Percentiles rank a stretch among this genome's conserved stretches.
These are phyloP conservation scores for Venturia aucupariae DNA, from an alignment of 2,329 filamentous ascomycete species.

Conservation along the genomic window DNA sequence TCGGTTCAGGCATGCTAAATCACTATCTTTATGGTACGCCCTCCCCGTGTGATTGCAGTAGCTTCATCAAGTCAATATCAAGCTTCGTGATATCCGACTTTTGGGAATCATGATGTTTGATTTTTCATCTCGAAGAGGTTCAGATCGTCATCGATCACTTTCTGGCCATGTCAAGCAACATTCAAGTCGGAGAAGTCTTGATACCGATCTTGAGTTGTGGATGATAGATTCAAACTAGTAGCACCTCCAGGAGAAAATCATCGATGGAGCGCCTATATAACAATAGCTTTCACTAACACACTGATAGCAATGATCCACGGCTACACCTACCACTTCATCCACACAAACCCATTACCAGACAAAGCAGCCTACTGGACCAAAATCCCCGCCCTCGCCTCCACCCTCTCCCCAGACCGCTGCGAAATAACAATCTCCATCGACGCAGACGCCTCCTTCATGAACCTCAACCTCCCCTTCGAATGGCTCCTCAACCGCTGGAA, in stretches of 20 bases:
- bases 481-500: conserved; percentile 42
- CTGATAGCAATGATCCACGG: conserved; percentile 32
- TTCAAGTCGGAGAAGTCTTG: neutral
- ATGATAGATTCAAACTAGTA: neutral
- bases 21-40: conserved; percentile 31
- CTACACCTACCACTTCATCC: conserved; percentile 37
- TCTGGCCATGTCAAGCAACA: neutral
- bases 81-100: too few relatives aligned
- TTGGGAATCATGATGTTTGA: too few relatives aligned
- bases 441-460: conserved; percentile 34
- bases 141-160: neutral
- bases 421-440: conserved; percentile 37
- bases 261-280: too few relatives aligned
- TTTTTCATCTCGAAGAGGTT: neutral
- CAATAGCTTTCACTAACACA: neutral
- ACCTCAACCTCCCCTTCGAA: conserved; percentile 38
- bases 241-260: neutral
- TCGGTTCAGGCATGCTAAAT: conserved; percentile 31
- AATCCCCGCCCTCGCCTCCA: conserved; percentile 31
- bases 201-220: neutral
- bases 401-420: conserved; percentile 29
- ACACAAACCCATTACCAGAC: conserved; percentile 26
- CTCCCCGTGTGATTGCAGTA: neutral
- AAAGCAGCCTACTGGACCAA: conserved; percentile 34
- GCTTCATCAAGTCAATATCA: neutral